Evolutionary conservation across 306 rosid species (phyloP), one percentile per base, ranked within the genome.

Genomic region (Amphicarpaea edgeworthii): DNA sequence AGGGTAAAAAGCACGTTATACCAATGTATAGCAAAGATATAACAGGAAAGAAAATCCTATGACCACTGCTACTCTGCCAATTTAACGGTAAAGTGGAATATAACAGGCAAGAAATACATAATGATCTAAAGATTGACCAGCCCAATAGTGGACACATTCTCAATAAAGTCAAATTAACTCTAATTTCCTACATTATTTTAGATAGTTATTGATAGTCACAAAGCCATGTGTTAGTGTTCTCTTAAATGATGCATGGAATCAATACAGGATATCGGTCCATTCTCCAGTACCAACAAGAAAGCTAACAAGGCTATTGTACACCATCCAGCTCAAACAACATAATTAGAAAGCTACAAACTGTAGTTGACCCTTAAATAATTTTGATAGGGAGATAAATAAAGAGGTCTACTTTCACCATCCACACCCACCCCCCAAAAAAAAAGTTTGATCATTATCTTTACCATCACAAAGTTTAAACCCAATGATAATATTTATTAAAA

Each of bases 51-150:
- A 68, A 30, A 62, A 67, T 23, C 38, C 28, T 20, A 24, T 45
- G 55, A 24, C 38, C 30, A 57, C 46, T 37, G 38, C 45, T 23
- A 45, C 14, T 46, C 57, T 6, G 15, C 47, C 64, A 24, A 55
- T 43, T 66, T 41, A 19, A 47, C 50, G 19, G 23, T 17, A 3
- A 45, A 66, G 63, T n/a, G 24, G 28, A 62, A 71, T 50, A 62
- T 19, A 41, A 65, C 58, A 64, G 67, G 28, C 59, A 76, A 67
- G 74, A 77, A 73, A 58, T 38, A 32, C n/a, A 77, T 51, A 76
- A 65, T 24, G 28, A 41, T 12, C 78, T 10, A 72, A 72, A 64
- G 20, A 50, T 17, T 58, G 50, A 26, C 20, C 23, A 23, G 55
- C 54, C 68, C n/a, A 30, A 3, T 47, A 70, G 45, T 49, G 21